Evolutionary conservation across 1,139 yeast species (phyloP).

Genomic region (Protomyces inouyei): DNA sequence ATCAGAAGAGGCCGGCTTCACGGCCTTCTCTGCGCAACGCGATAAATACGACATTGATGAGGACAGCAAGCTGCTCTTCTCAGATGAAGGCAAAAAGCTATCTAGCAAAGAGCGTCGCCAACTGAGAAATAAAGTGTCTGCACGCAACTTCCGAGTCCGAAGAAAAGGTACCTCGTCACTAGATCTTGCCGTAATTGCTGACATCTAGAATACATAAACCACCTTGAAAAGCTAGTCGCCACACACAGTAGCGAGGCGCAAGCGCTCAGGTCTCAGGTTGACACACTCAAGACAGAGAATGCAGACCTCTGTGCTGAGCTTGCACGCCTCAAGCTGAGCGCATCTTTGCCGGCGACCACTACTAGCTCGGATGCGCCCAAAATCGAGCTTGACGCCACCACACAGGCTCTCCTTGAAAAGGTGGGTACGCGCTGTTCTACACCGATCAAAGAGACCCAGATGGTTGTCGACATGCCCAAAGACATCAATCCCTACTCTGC

Average conservation of each 20-base stretch:
- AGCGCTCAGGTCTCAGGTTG: slow-evolving; percentile 32
- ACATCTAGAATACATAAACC: slow-evolving; percentile 36
- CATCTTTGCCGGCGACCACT: not conserved
- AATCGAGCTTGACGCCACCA: not conserved
- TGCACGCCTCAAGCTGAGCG: slow-evolving; percentile 8
- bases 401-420: not conserved
- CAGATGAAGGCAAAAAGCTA: slow-evolving; percentile 38
- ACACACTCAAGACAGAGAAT: slow-evolving; percentile 31
- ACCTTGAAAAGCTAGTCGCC: slow-evolving; percentile 36
- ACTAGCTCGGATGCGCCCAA: not conserved
- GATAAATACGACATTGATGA: slow-evolving; percentile 34
- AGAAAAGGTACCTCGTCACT: slow-evolving; percentile 32
- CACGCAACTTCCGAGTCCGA: slow-evolving; percentile 39
- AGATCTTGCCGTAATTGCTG: not conserved
- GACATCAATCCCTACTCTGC: slow-evolving; percentile 23
- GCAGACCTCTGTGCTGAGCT: slow-evolving; percentile 15
- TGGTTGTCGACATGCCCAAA: slow-evolving; percentile 5
- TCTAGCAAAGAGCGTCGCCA: slow-evolving; percentile 39
- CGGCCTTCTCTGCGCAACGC: slow-evolving; percentile 12
- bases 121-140: slow-evolving; percentile 39
- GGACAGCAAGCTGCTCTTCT: slow-evolving; percentile 37
- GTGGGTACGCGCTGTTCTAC: slow-evolving; percentile 2
- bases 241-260: slow-evolving; percentile 34
- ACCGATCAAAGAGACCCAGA: slow-evolving; percentile 4
- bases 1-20: slow-evolving; percentile 13